Evolutionary conservation across 352 stramenopile species (phyloP), one percentile per base, ranked within the genome.

Genomic region (Phytophthora pisi): DNA sequence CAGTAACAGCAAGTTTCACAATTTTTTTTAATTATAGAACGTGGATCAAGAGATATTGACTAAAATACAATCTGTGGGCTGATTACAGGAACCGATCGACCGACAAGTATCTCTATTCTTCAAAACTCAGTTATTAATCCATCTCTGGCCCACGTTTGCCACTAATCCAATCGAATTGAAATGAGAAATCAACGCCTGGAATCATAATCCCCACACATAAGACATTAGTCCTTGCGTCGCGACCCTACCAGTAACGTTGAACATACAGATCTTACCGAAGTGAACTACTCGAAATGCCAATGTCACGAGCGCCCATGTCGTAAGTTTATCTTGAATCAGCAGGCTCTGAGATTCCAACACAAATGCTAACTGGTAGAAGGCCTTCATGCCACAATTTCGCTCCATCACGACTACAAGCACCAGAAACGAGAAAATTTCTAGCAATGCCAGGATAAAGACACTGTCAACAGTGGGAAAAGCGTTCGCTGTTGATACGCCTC

Each of bases 391-490:
- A 11, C 63, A 59, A 6, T 60, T 58, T 7, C 53, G 59, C 23
- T 60, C 57, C 51, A 78, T 45, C 8, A 72, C 23, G 4, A 20
- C 7, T 1, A 7, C 31, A 23, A 78, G 45, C 1, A 64, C 9
- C 2, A 64, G 2, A 5, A 78, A 53, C 8, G 71, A 75, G n/a
- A 51, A 9, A 1, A 75, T 26, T 55, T 78, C 71, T 16, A 72
- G 18, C 2, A 53, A 7, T 18, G 47, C 57, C 24, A 69, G 68
- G 15, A 70, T 20, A 4, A 57, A 53, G 8, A 78, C 50, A 13
- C 43, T 69, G 9, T 18, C 4, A 3, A 72, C 50, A 1, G 42
- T 60, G 15, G 16, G 6, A 5, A 23, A 23, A 3, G 65, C 36
- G 20, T 26, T 40, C 5, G 38, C n/a, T 0, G 2, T 16, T 0